phyloP scores from a whole-genome alignment of 2,329 filamentous ascomycete species.

The Fusarium liriodendri region DNA sequence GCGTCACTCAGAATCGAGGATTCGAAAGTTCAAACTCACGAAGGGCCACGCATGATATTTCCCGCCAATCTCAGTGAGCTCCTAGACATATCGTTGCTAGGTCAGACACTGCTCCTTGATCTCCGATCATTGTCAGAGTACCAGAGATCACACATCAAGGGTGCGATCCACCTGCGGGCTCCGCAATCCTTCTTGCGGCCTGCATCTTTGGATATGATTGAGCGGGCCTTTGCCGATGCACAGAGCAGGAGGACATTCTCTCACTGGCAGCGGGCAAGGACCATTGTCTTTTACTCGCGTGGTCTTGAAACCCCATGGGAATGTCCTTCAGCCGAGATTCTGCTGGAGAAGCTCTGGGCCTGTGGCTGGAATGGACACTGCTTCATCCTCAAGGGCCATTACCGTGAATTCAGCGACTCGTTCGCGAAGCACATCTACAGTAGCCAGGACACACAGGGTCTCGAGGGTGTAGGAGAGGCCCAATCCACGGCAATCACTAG shows the following conservation, averaged over 20 bases:
- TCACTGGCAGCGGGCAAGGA: slow-evolving; percentile 59
- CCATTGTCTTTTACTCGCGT: slow-evolving; percentile 65
- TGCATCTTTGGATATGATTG: slow-evolving; percentile 62
- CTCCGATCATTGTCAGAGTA: slow-evolving; percentile 60
- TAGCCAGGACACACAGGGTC: slow-evolving; percentile 54
- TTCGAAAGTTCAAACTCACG: slow-evolving; percentile 43
- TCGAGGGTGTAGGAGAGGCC: slow-evolving; percentile 53
- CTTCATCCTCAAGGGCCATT: slow-evolving; percentile 68
- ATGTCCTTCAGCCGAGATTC: slow-evolving; percentile 59
- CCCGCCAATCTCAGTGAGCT: slow-evolving; percentile 63
- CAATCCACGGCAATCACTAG: slow-evolving; percentile 22
- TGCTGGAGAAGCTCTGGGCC: slow-evolving; percentile 58
- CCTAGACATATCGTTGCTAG: slow-evolving; percentile 61
- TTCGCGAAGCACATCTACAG: slow-evolving; percentile 63
- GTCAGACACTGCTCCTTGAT: slow-evolving; percentile 61
- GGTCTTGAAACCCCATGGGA: slow-evolving; percentile 62
- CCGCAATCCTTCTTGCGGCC: slow-evolving; percentile 61
- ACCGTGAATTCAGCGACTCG: slow-evolving; percentile 64
- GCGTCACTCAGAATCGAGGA: slow-evolving; percentile 57
- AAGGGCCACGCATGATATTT: slow-evolving; percentile 60
- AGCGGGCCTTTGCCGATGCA: slow-evolving; percentile 61
- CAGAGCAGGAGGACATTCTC: slow-evolving; percentile 59
- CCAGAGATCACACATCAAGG: slow-evolving; percentile 62
- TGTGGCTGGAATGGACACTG: slow-evolving; percentile 63
- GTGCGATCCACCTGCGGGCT: slow-evolving; percentile 63